Conservation (phyloP, 345 rosid species). For the Salix exigua region DNA sequence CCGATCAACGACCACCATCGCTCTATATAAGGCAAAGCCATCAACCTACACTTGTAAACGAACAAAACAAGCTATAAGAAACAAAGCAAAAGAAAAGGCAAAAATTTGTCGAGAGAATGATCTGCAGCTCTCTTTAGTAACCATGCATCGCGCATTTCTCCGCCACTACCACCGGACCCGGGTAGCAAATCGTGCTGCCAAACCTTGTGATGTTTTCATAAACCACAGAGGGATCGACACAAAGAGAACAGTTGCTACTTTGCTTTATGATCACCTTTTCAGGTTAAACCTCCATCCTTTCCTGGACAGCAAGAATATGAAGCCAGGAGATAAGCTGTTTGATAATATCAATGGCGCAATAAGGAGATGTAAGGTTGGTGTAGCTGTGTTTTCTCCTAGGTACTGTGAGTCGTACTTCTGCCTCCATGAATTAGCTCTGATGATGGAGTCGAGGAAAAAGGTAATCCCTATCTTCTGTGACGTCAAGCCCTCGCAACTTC, state of each 20-base stretch:
- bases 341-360: slow-evolving; percentile 56
- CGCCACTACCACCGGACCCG: slow-evolving; percentile 12
- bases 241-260: slow-evolving; percentile 45
- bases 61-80: no score
- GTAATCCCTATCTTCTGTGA: slow-evolving; percentile 71
- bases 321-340: slow-evolving; percentile 65
- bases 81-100: no score
- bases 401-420: slow-evolving; percentile 62
- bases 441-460: slow-evolving; percentile 63
- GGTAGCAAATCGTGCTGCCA: slow-evolving; percentile 5
- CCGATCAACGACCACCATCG: neutral
- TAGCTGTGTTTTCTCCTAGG: slow-evolving; percentile 59
- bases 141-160: slow-evolving; percentile 23
- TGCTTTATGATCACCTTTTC: slow-evolving; percentile 58
- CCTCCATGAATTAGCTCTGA: slow-evolving; percentile 62
- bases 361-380: slow-evolving; percentile 45
- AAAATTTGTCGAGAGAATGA: neutral
- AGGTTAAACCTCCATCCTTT: slow-evolving; percentile 43
- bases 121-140: neutral
- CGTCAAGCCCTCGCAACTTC: slow-evolving; percentile 68
- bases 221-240: slow-evolving; percentile 73
- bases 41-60: no score
- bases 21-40: neutral
- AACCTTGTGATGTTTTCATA: slow-evolving; percentile 56
- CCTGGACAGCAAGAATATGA: slow-evolving; percentile 73